A percentile compares a stretch with the other conserved stretches of the same genome.
Conservation (phyloP, 768 basidiomycete species). For the Phaeolepiota aurea region DNA sequence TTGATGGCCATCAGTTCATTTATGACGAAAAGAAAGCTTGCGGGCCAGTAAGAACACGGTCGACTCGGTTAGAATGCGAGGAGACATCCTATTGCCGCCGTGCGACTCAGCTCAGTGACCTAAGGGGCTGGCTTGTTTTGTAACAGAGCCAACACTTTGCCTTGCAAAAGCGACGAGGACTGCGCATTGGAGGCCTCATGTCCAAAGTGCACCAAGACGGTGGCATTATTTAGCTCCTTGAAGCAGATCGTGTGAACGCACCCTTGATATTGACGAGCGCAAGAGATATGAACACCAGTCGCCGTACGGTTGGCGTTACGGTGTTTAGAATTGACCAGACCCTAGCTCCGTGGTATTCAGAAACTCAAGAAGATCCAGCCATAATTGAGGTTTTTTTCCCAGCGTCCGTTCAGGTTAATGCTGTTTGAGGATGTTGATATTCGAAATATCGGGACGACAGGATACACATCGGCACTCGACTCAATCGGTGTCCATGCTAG, state of each 20-base stretch:
- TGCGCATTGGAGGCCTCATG: neutral
- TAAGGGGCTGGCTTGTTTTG: neutral
- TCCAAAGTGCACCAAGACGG: neutral
- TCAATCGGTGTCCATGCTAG: conserved; percentile 81
- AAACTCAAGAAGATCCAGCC: too few species aligned
- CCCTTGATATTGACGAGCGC: too few species aligned
- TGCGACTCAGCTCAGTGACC: neutral
- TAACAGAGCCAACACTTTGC: neutral
- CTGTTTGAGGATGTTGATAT: neutral
- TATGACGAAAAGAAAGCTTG: too few species aligned
- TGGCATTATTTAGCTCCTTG: neutral
- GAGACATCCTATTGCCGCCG: conserved; percentile 1
- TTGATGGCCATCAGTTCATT: too few species aligned
- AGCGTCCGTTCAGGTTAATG: too few species aligned
- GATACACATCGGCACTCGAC: conserved; percentile 1
- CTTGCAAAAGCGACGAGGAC: neutral
- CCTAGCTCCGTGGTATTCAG: too few species aligned
- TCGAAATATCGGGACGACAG: neutral
- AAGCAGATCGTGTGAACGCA: neutral
- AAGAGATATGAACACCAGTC: too few species aligned
- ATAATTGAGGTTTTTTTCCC: too few species aligned
- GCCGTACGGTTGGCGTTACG: too few species aligned
- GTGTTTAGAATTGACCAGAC: too few species aligned
- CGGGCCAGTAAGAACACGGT: too few species aligned
- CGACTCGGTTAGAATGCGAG: neutral